These are phyloP conservation scores for Conticribra weissflogii DNA, from an alignment of 108 stramenopile genomes.

Conservation along the genomic window DNA sequence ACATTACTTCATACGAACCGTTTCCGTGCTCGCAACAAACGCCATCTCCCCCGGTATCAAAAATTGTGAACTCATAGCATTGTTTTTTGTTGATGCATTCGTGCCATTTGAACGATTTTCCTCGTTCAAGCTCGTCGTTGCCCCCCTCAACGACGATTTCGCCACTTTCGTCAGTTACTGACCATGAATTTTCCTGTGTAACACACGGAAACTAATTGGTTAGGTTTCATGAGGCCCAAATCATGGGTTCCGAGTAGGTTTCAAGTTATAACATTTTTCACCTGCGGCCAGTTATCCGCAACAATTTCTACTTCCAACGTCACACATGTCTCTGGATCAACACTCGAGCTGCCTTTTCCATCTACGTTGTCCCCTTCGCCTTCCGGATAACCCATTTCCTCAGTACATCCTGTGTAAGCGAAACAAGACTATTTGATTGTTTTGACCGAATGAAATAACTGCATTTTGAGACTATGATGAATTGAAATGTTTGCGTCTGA, in stretches of 20 bases:
- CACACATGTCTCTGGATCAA: not conserved
- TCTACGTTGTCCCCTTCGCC: slow-evolving; percentile 8
- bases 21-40: slow-evolving; percentile 49
- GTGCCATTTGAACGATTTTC: slow-evolving; percentile 1
- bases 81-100: slow-evolving; percentile 1
- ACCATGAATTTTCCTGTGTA: slow-evolving; percentile 17
- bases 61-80: slow-evolving; percentile 40
- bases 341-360: not conserved
- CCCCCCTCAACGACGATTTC: slow-evolving; percentile 1
- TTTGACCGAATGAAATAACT: not conserved
- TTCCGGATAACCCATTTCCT: slow-evolving; percentile 35
- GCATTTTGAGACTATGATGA: not conserved
- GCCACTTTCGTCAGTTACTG: not conserved
- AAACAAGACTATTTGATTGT: slow-evolving; percentile 20
- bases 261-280: slow-evolving; percentile 23
- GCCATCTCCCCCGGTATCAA: slow-evolving; percentile 48
- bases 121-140: slow-evolving; percentile 9
- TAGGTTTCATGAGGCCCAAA: not conserved
- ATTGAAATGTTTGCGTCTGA: not conserved
- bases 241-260: not conserved
- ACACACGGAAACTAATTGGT: too few relatives aligned
- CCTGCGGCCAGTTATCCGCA: slow-evolving; percentile 49
- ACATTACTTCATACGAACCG: slow-evolving; percentile 34
- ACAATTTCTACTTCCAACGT: slow-evolving; percentile 22
- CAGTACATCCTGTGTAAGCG: slow-evolving; percentile 35